Percentiles rank a stretch among this genome's conserved stretches.
Evolutionary conservation across 78 protist species (phyloP).

Genomic region (Speleostelium caveatum): DNA sequence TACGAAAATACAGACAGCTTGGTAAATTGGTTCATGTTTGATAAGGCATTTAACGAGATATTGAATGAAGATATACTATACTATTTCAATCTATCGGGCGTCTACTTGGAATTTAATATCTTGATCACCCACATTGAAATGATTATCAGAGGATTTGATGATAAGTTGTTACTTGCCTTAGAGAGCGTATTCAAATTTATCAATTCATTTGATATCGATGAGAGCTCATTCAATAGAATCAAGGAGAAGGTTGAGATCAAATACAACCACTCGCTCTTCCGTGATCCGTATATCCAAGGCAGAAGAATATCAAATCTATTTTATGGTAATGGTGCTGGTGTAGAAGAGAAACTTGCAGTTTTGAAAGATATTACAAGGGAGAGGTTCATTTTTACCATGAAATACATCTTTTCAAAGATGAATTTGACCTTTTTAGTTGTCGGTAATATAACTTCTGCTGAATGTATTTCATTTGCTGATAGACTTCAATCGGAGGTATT

Average conservation of each 20-base stretch:
- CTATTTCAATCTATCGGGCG: neutral
- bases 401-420: neutral
- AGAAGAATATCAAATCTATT: neutral
- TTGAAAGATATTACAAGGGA: neutral
- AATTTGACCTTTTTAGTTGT: neutral
- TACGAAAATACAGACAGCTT: neutral
- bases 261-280: neutral
- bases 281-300: neutral
- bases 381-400: neutral
- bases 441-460: constrained; percentile 40
- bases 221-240: neutral
- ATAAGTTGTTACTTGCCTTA: neutral
- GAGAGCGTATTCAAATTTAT: neutral
- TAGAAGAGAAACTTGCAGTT: neutral
- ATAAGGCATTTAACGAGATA: neutral
- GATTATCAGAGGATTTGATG: neutral
- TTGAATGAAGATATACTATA: constrained; percentile 51
- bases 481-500: neutral
- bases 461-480: neutral
- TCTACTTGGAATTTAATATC: neutral
- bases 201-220: neutral
- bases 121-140: neutral
- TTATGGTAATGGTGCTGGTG: neutral
- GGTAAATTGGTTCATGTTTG: neutral
- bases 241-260: neutral